Evolutionary conservation across 2,329 filamentous ascomycete species (phyloP).

Genomic region (Sclerotiophoma versabilis): DNA sequence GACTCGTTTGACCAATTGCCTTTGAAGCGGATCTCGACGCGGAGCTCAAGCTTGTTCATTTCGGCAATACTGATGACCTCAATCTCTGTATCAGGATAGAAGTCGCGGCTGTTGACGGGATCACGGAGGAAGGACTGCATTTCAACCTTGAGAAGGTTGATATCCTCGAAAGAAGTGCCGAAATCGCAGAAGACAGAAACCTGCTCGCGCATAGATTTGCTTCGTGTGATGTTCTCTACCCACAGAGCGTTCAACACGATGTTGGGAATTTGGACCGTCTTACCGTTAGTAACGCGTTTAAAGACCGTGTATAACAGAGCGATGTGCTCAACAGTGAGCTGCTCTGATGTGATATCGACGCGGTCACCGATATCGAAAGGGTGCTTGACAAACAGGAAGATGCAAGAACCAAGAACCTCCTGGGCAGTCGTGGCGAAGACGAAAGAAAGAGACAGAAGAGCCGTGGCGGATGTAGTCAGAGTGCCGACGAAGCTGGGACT

Average conservation of each 20-base stretch:
- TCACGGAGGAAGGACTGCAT: constrained; percentile 84
- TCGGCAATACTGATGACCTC: constrained; percentile 80
- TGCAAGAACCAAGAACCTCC: constrained; percentile 96
- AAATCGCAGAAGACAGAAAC: constrained; percentile 82
- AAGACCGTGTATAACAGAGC: constrained; percentile 94
- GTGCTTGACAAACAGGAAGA: constrained; percentile 98
- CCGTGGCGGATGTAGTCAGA: constrained; percentile 87
- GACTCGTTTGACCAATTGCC: constrained; percentile 71
- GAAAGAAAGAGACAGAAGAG: constrained; percentile 94
- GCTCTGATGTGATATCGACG: constrained; percentile 76
- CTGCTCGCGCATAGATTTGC: constrained; percentile 88
- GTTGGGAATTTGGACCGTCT: constrained; percentile 84
- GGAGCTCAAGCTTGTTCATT: constrained; percentile 85
- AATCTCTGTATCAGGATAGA: constrained; percentile 82
- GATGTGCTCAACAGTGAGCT: constrained; percentile 89
- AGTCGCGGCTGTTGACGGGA: constrained; percentile 88
- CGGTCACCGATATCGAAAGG: constrained; percentile 96
- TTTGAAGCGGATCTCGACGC: constrained; percentile 88
- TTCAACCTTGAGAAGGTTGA: constrained; percentile 83
- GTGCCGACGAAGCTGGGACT: constrained; percentile 85
- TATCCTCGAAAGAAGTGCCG: constrained; percentile 87
- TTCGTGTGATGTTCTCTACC: constrained; percentile 92
- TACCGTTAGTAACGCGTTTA: constrained; percentile 80
- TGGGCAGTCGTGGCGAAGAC: constrained; percentile 91
- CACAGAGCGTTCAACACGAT: constrained; percentile 90